Evolutionary conservation across 345 rosid species (phyloP).

Genomic region (Eucalyptus victrix): DNA sequence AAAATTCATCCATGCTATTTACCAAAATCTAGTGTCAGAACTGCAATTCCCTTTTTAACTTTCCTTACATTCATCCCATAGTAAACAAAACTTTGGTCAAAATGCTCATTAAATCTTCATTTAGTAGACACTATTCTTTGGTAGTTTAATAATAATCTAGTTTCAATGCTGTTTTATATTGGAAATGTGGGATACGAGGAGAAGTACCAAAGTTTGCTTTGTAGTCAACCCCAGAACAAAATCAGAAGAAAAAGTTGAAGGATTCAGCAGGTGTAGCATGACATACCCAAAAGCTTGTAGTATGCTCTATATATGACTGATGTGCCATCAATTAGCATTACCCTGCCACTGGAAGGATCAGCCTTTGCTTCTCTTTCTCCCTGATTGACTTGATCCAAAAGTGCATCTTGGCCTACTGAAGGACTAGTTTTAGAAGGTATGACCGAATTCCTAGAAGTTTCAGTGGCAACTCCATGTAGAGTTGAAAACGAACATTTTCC

Average conservation of each 20-base stretch:
- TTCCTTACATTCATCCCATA: neutral
- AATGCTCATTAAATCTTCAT: neutral
- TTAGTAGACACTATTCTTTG: neutral
- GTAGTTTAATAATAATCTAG: neutral
- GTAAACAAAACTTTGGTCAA: neutral
- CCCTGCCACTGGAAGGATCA: constrained; percentile 43
- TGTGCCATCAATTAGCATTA: constrained; percentile 96
- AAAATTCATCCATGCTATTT: neutral
- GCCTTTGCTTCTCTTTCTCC: constrained; percentile 20
- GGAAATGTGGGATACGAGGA: neutral
- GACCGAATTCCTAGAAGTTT: constrained; percentile 3
- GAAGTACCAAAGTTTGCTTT: neutral
- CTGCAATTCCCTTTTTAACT: neutral
- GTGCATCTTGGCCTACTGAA: constrained; percentile 1
- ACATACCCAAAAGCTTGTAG: constrained; percentile 86
- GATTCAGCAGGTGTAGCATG: neutral
- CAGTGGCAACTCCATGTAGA: constrained; percentile 12
- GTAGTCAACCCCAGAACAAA: neutral
- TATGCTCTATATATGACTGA: constrained; percentile 89
- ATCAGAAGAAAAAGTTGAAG: neutral
- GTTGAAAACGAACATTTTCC: constrained; percentile 5
- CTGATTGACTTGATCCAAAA: constrained; percentile 5
- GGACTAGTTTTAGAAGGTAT: constrained; percentile 16
- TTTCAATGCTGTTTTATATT: neutral
- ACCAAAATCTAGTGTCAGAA: neutral